phyloP scores from a whole-genome alignment of 2,329 filamentous ascomycete genomes.

The Leptographium wingfieldii region DNA sequence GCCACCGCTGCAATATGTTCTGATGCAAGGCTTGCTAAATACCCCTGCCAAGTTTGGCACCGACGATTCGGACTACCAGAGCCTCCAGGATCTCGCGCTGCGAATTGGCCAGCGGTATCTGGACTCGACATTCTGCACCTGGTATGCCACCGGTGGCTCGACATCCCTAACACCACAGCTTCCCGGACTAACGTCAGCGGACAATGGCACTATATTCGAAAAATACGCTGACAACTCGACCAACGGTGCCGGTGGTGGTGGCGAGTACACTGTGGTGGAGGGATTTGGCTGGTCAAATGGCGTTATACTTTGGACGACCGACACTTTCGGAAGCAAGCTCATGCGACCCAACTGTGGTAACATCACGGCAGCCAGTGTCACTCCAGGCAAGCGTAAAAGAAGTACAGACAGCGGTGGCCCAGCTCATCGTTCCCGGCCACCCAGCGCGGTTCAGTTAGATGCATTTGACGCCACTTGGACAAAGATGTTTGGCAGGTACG shows the following conservation, averaged over 20 bases:
- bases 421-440: slow-evolving; percentile 1
- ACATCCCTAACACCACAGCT: slow-evolving; percentile 40
- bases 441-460: slow-evolving; percentile 33
- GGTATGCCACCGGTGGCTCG: slow-evolving; percentile 53
- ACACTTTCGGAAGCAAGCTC: slow-evolving; percentile 45
- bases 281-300: slow-evolving; percentile 62
- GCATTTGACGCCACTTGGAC: slow-evolving; percentile 32
- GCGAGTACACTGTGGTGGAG: slow-evolving; percentile 57
- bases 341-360: slow-evolving; percentile 43
- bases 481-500: slow-evolving; percentile 30
- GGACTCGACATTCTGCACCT: slow-evolving; percentile 57
- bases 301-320: slow-evolving; percentile 52
- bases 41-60: slow-evolving; percentile 42
- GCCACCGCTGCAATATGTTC: slow-evolving; percentile 52
- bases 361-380: slow-evolving; percentile 28
- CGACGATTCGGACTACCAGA: slow-evolving; percentile 39
- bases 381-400: slow-evolving; percentile 18
- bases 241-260: slow-evolving; percentile 49
- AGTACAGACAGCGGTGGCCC: neutral
- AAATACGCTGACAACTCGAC: slow-evolving; percentile 51
- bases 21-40: slow-evolving; percentile 49
- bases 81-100: slow-evolving; percentile 42
- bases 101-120: slow-evolving; percentile 51
- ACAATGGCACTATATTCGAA: slow-evolving; percentile 54
- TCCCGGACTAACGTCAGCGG: slow-evolving; percentile 27